Evolutionary conservation across 306 rosid genomes (phyloP).

Genomic region (Medicago truncatula): DNA sequence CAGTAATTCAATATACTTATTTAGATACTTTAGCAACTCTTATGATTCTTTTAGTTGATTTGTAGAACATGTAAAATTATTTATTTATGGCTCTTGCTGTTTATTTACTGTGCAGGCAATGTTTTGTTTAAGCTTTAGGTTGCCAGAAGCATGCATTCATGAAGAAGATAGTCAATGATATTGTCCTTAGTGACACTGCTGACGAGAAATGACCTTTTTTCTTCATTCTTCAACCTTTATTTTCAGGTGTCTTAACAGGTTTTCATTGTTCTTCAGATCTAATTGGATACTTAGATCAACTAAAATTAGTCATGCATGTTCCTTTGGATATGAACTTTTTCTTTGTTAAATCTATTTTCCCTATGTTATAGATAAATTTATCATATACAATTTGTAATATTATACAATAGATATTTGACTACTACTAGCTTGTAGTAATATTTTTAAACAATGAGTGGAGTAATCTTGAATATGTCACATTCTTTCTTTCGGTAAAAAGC

Average conservation of each 20-base stretch:
- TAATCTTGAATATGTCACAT: slow-evolving; percentile 7
- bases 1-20: slow-evolving; percentile 14
- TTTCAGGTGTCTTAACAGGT: slow-evolving; percentile 4
- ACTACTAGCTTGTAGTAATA: neutral
- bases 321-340: neutral
- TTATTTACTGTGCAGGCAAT: slow-evolving; percentile 67
- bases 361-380: neutral
- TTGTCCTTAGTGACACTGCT: slow-evolving; percentile 26
- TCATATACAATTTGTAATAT: neutral
- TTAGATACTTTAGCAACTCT: neutral
- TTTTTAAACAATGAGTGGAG: neutral
- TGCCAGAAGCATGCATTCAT: slow-evolving; percentile 56
- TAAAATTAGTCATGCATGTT: neutral
- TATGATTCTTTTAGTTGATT: slow-evolving; percentile 11
- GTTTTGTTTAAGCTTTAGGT: slow-evolving; percentile 80
- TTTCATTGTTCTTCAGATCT: neutral
- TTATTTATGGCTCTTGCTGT: slow-evolving; percentile 15
- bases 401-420: neutral
- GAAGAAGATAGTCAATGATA: slow-evolving; percentile 47
- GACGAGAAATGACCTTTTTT: slow-evolving; percentile 28
- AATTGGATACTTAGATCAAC: neutral
- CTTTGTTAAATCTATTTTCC: neutral
- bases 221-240: neutral
- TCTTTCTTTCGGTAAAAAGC: slow-evolving; percentile 20
- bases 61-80: neutral